Conservation (phyloP, 306 rosid genomes). For the Ziziphus jujuba region DNA sequence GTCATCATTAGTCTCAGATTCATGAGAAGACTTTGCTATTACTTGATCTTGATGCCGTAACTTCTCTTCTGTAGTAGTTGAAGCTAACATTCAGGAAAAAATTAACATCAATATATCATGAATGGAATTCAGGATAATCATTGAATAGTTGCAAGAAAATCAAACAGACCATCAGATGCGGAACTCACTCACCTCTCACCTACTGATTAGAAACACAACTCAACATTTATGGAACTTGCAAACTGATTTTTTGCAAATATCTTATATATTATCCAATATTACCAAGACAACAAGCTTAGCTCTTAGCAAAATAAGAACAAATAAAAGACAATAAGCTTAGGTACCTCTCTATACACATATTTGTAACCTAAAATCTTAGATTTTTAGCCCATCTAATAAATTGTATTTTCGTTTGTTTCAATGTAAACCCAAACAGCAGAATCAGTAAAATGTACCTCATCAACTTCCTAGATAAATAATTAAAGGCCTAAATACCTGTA, state of each 20-base stretch:
- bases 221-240: not conserved
- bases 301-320: no score
- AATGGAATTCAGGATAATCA: not conserved
- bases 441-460: no score
- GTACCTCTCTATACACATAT: no score
- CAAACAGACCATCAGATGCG: not conserved
- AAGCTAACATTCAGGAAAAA: constrained; percentile 19
- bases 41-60: constrained; percentile 42
- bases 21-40: constrained; percentile 39
- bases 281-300: no score
- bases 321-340: no score
- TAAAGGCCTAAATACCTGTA: constrained; percentile 48
- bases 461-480: not conserved
- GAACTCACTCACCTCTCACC: not conserved
- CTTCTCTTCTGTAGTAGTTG: constrained; percentile 55
- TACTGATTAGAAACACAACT: not conserved
- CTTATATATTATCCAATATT: not conserved
- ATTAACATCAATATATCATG: not conserved
- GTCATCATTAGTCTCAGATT: constrained; percentile 46
- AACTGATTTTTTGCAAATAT: not conserved
- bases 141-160: not conserved
- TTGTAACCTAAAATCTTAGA: no score
- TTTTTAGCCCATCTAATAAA: no score
- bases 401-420: not conserved
- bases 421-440: not conserved